Base-by-base conservation (phyloP, 352 stramenopile genomes). In the Phytophthora sojae region DNA sequence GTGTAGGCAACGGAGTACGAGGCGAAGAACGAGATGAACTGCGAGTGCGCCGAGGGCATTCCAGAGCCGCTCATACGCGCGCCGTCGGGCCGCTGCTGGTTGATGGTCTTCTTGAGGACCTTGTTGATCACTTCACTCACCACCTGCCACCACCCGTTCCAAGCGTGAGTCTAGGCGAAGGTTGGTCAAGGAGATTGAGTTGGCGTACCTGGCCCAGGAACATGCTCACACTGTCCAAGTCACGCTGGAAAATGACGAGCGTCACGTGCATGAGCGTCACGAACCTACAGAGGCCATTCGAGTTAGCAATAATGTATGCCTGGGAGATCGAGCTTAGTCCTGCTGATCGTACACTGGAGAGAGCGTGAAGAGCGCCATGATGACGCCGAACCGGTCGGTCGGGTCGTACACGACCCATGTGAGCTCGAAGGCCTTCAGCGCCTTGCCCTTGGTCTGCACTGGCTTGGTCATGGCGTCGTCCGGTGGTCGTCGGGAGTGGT, bases 261-360 rank as follows among this genome's bases (percentile, higher is more conserved):
- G 88, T 95, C 39, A 79, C 76, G 65, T 93, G 89, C 86, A 93
- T 95, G 75, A 95, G 83, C 73, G 89, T 93, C 73, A 94, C 86
- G 64, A 93, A 95, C 26, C 86, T 95, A 71, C 9, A 19, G 49
- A 23, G 52, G 9, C 3, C 30, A 19, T 39, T 3, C 15, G n/a
- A 57, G 11, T 52, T n/a, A 51, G n/a, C 23, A 39, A 29, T 15
- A 26, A 26, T 26, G 25, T 26, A 26, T 26, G 25, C 3, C 25
- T 26, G 25, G 25, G 25, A 26, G 25, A 26, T 26, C 25, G 25
- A 26, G 25, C 25, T 26, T 26, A 26, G 25, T 26, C 25, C 25
- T 26, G 25, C 1, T 23, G 42, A 25, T 54, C 77, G 53, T 77
- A 96, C 88, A 96, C 77, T 59, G 88, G 86, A 4, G 88, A 88